These are phyloP conservation scores for Colletotrichum falcatum DNA, from an alignment of 2,329 filamentous ascomycete genomes.

Conservation along the genomic window DNA sequence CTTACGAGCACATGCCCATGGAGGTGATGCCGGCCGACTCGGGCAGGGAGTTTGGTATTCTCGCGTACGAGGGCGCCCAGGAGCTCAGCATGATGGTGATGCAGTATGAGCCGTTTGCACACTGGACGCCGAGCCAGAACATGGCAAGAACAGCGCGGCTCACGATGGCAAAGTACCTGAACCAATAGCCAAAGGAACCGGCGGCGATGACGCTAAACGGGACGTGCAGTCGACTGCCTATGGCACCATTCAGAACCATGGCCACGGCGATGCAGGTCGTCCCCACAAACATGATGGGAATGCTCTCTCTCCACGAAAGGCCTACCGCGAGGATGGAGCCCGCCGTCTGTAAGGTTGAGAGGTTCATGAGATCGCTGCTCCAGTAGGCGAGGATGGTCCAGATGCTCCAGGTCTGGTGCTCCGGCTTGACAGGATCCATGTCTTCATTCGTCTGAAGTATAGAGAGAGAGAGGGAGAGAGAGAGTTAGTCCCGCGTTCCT, in stretches of 20 bases:
- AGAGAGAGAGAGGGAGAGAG: too few relatives aligned
- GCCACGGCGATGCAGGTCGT: conserved; percentile 60
- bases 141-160: conserved; percentile 59
- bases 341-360: conserved; percentile 51
- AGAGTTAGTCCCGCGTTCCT: neutral
- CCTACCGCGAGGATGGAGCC: conserved; percentile 52
- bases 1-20: conserved; percentile 41
- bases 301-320: conserved; percentile 47
- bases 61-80: conserved; percentile 67
- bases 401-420: conserved; percentile 49
- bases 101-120: conserved; percentile 26
- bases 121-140: conserved; percentile 73
- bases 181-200: conserved; percentile 53
- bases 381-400: conserved; percentile 53
- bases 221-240: conserved; percentile 52
- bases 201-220: conserved; percentile 53
- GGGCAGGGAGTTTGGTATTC: conserved; percentile 64
- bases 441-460: conserved; percentile 34
- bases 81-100: conserved; percentile 54
- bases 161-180: conserved; percentile 50
- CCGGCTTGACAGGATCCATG: conserved; percentile 36
- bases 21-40: conserved; percentile 62
- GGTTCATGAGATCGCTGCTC: conserved; percentile 52
- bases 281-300: conserved; percentile 48
- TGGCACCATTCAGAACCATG: conserved; percentile 53